Evolutionary conservation across 176 grass and related monocot genomes (phyloP).

Genomic region (Phoenix dactylifera): DNA sequence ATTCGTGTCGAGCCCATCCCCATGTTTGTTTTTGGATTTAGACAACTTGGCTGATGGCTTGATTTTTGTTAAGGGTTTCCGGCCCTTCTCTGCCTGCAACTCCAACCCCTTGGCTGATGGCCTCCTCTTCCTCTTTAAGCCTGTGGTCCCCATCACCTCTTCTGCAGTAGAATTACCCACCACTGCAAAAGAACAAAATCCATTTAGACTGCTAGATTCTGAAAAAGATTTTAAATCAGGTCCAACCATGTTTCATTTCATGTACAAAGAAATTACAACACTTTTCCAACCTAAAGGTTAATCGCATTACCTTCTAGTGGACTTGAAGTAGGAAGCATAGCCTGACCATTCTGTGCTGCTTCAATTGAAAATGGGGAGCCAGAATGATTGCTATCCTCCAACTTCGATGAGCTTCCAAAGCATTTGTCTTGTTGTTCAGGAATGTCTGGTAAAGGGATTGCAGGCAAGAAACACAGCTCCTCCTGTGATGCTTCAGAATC

Average conservation of each 20-base stretch:
- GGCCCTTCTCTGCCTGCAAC: slow-evolving; percentile 70
- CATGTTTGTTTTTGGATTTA: slow-evolving; percentile 52
- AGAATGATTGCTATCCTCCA: slow-evolving; percentile 91
- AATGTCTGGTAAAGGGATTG: slow-evolving; percentile 61
- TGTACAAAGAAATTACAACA: too few relatives aligned
- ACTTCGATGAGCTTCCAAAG: slow-evolving; percentile 69
- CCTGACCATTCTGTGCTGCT: slow-evolving; percentile 58
- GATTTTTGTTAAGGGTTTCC: slow-evolving; percentile 43
- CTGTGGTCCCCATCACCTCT: slow-evolving; percentile 37
- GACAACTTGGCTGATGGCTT: slow-evolving; percentile 42
- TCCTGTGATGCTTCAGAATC: slow-evolving; percentile 48
- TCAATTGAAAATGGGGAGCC: slow-evolving; percentile 77
- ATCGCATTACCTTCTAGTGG: slow-evolving; percentile 54
- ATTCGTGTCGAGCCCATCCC: slow-evolving; percentile 36
- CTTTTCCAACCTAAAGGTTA: background rate
- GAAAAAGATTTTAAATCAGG: too few relatives aligned
- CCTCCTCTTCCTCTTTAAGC: slow-evolving; percentile 65
- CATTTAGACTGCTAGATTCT: too few relatives aligned
- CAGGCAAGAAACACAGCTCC: slow-evolving; percentile 61
- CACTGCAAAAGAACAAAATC: slow-evolving; percentile 29
- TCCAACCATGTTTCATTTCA: too few relatives aligned
- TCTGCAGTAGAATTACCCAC: slow-evolving; percentile 72
- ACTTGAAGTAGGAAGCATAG: slow-evolving; percentile 54
- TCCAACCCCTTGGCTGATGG: slow-evolving; percentile 82
- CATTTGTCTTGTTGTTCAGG: slow-evolving; percentile 83